phyloP scores from a whole-genome alignment of 2,329 filamentous ascomycete genomes.

The Colletotrichum viniferum region DNA sequence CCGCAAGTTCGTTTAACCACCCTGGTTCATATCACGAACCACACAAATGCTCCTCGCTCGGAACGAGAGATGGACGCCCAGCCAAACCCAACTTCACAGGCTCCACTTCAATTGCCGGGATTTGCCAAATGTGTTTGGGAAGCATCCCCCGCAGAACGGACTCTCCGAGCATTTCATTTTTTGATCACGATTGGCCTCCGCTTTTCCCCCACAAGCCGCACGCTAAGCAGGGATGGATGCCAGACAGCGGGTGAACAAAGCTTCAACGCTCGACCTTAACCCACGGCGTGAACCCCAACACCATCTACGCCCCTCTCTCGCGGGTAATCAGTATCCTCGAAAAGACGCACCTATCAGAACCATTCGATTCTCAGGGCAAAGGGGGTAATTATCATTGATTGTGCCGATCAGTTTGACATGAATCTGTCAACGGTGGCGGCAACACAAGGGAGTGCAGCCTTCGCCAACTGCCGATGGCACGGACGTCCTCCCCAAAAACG shows the following conservation, averaged over 20 bases:
- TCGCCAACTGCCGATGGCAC: conserved; percentile 1
- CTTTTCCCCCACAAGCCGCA: neutral
- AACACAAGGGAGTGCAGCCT: neutral
- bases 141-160: neutral
- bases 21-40: neutral
- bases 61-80: neutral
- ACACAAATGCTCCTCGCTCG: neutral
- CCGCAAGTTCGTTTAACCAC: neutral
- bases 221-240: neutral
- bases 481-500: neutral
- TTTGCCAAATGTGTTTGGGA: neutral
- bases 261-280: neutral
- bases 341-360: neutral
- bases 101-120: neutral
- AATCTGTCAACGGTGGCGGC: neutral
- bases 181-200: neutral
- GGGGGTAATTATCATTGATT: neutral
- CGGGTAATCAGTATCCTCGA: neutral
- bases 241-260: neutral
- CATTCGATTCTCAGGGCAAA: neutral
- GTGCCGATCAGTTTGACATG: neutral
- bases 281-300: neutral
- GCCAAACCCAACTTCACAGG: neutral
- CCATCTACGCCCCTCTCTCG: neutral
- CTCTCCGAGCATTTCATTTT: neutral